Evolutionary conservation across 2,329 filamentous ascomycete species (phyloP), one percentile per base, ranked within the genome.

Genomic region (Cercospora sp.): DNA sequence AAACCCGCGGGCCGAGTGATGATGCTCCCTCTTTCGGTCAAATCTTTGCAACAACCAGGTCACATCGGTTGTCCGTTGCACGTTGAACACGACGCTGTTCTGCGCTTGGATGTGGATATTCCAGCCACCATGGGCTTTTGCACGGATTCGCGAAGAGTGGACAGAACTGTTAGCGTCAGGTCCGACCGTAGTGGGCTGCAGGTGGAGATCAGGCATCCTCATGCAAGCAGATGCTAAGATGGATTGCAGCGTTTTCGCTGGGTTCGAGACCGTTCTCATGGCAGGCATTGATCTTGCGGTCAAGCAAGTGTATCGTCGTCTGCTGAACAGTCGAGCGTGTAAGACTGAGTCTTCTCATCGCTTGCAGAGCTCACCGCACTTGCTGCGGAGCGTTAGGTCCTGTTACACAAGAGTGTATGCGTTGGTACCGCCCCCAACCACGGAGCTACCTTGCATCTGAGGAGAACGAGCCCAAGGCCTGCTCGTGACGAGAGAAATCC

Each of bases 341-440:
- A 10, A 60, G 37, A 49, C 37, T n/a, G 37, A 26, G 9, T 30
- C n/a, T 37, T 21, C 32, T 55, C 24, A 26, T 55, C 49, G 49
- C 49, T 55, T 55, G 49, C 12, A 55, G 24, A 55, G 49, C 49
- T 55, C 24, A 55, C 49, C 37, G 59, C 40, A 61, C 18, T 45
- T 49, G 37, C 40, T 49, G 18, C 59, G 26, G 59, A 49, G 37
- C 32, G 7, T 7, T 28, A 28, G 18, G 13, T n/a, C 24, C 16
- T 30, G 59, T 61, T 28, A 28, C 59, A 61, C 59, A 61, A 61
- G 32, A 49, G 21, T 45, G 40, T 26, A 30, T 18, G 32, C 59
- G n/a, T 24, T 40, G 43, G 43, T 61, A 45, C 59, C 40, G 24
- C 21, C 21, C 49, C 24, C 24, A 53, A 53, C 49, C 49, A 53